Evolutionary conservation across 1,139 yeast species (phyloP).

Genomic region (Diutina ranongensis): DNA sequence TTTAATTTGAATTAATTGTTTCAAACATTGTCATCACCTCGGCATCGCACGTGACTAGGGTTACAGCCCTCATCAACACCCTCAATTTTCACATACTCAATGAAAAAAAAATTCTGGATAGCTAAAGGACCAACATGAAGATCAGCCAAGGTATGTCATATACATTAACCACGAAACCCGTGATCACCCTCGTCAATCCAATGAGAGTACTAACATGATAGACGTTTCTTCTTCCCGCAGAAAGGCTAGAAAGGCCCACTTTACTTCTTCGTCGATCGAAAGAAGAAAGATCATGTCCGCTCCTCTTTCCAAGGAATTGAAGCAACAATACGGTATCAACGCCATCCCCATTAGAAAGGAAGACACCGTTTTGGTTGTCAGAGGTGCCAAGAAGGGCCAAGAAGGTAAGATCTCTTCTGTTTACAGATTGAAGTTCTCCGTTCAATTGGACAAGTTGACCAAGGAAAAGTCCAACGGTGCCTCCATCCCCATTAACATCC

Average conservation of each 20-base stretch:
- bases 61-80: background rate
- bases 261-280: constrained; percentile 93
- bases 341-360: constrained; percentile 97
- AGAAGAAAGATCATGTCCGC: constrained; percentile 96
- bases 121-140: constrained; percentile 38
- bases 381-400: constrained; percentile 99
- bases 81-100: background rate
- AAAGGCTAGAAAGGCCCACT: constrained; percentile 99
- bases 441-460: constrained; percentile 95
- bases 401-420: constrained; percentile 98
- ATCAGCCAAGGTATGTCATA: constrained; percentile 42
- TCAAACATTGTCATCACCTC: background rate
- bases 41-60: constrained; percentile 5
- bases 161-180: background rate
- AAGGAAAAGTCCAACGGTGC: constrained; percentile 99
- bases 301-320: constrained; percentile 98
- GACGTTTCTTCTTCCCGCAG: constrained; percentile 99
- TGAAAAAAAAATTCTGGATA: constrained; percentile 3
- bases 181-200: background rate
- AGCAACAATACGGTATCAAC: constrained; percentile 93
- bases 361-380: constrained; percentile 89
- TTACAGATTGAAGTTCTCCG: constrained; percentile 96
- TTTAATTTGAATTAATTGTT: no score
- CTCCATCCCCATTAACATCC: constrained; percentile 92
- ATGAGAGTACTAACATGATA: constrained; percentile 26